A percentile compares a stretch with the other conserved stretches of the same genome.
These are phyloP conservation scores for Penicillium expansum DNA, from an alignment of 2,329 filamentous ascomycete species.

Conservation along the genomic window DNA sequence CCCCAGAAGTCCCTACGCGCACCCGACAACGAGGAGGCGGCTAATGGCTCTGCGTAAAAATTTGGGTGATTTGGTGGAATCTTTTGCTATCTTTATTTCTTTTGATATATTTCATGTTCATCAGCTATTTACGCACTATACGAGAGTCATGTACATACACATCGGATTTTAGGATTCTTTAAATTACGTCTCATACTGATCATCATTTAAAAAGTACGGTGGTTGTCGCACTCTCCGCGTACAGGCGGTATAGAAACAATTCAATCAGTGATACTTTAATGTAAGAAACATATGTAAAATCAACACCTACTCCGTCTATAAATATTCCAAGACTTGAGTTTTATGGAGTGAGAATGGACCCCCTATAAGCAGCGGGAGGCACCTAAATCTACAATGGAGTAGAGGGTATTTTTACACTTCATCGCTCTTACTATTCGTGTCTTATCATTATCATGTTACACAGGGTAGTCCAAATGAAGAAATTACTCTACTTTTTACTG, in stretches of 20 bases:
- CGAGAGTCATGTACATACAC: slow-evolving; percentile 21
- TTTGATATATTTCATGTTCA: slow-evolving; percentile 3
- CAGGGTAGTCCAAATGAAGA: neutral
- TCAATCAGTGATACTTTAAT: neutral
- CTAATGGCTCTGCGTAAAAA: slow-evolving; percentile 21
- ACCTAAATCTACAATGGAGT: neutral
- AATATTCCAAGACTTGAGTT: no score
- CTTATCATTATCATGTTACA: no score
- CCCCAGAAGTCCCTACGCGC: slow-evolving; percentile 49
- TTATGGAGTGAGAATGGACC: no score
- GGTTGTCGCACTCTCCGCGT: neutral
- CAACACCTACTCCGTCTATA: no score
- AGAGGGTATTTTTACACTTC: neutral
- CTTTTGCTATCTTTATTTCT: slow-evolving; percentile 3
- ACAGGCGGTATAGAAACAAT: neutral
- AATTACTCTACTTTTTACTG: neutral
- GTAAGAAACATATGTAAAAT: no score
- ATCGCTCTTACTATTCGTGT: no score
- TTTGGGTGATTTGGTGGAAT: neutral
- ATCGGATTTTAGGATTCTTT: neutral
- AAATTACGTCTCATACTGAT: neutral
- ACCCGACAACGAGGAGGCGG: slow-evolving; percentile 26
- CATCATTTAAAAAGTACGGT: neutral
- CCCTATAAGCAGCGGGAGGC: neutral
- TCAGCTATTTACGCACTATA: slow-evolving; percentile 4